These are phyloP conservation scores for Actinomucor elegans DNA, from an alignment of 371 early-diverging fungal genomes.

Conservation along the genomic window DNA sequence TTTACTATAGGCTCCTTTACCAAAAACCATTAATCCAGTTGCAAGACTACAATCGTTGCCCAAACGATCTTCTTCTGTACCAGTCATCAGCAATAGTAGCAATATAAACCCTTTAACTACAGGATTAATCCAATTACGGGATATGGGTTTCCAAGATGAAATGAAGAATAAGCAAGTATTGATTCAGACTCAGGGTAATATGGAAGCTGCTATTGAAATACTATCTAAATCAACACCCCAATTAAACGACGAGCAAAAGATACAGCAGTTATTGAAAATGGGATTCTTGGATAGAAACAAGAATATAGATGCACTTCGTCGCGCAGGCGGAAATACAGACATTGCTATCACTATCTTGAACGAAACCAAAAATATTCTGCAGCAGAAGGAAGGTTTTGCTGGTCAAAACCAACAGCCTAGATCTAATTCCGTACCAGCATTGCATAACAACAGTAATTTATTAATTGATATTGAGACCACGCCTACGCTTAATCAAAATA, in stretches of 20 bases:
- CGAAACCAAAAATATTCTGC: slow-evolving; percentile 29
- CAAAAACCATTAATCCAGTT: slow-evolving; percentile 3
- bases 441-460: background rate
- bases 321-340: slow-evolving; percentile 60
- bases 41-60: slow-evolving; percentile 23
- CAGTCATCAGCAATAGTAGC: slow-evolving; percentile 8
- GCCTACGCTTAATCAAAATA: background rate
- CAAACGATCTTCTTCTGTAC: slow-evolving; percentile 48
- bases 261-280: slow-evolving; percentile 42
- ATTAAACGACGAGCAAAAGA: slow-evolving; percentile 38
- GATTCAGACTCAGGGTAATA: slow-evolving; percentile 68
- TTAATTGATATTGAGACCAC: slow-evolving; percentile 2
- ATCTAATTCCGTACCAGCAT: slow-evolving; percentile 12
- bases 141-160: slow-evolving; percentile 80
- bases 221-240: slow-evolving; percentile 39
- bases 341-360: slow-evolving; percentile 55
- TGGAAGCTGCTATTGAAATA: slow-evolving; percentile 74
- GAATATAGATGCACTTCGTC: slow-evolving; percentile 55
- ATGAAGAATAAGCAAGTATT: slow-evolving; percentile 61
- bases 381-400: background rate
- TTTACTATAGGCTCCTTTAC: background rate
- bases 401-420: slow-evolving; percentile 5
- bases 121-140: slow-evolving; percentile 38
- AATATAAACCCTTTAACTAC: slow-evolving; percentile 7
- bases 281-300: slow-evolving; percentile 48